Evolutionary conservation across 768 basidiomycete species (phyloP), one percentile per base, ranked within the genome.

Genomic region (Steccherinum ochraceum): DNA sequence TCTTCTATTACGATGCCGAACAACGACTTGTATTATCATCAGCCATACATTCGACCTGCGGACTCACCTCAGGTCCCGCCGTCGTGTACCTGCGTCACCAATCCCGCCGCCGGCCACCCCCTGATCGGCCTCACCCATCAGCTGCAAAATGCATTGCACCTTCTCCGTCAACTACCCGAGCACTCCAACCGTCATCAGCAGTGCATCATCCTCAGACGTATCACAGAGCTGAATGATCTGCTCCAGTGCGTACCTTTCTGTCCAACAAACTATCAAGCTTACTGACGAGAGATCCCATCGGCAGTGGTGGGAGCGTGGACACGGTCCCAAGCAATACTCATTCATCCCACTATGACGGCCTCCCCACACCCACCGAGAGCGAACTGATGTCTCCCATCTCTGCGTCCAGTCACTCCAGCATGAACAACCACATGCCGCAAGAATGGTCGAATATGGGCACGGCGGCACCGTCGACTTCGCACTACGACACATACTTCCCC

Each of bases 401-500:
- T 48, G 67, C 72, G 45, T 70, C 73, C 53, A 70, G 64, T 54
- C 69, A 70, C 64, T 65, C 67, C 56, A 62, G 64, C 56, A 71
- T 62, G 76, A 78, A 58, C 73, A 79, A 50, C 76, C 78, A 39
- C 76, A 80, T 56, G 77, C 40, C 55, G 13, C 60, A 56, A 48
- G 61, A 59, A 51, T 84, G 83, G 84, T 78, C 72, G 56, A 71
- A 76, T 51, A 71, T 83, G 20, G 21, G 21, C 21, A 55, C 59
- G 62, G 59, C 70, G 30, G 71, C 76, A 20, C n/a, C n/a, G n/a
- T 60, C 77, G 24, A 64, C 72, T 12, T 76, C 78, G n/a, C 51
- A 45, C 25, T 86, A 83, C 67, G 84, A 82, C 49, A 73, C 85
- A 4, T 87, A 87, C 65, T 87, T 87, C 61, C 79, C 84, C 26